Evolutionary conservation across 176 grass and related monocot genomes (phyloP).

Genomic region (Aegilops speltoides): DNA sequence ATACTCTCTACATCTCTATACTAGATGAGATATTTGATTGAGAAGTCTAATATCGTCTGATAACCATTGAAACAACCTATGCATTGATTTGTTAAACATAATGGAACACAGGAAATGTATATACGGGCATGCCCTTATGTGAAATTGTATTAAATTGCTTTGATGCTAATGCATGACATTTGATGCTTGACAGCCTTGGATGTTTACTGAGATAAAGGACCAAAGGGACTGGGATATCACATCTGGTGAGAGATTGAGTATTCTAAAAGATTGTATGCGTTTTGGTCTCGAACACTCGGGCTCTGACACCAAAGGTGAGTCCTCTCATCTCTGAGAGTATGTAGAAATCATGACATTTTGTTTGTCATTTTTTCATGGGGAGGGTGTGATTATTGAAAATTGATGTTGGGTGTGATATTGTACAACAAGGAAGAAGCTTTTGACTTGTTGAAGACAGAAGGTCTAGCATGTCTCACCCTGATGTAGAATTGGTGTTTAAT

Average conservation of each 20-base stretch:
- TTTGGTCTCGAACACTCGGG: conserved; percentile 90
- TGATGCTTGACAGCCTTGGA: conserved; percentile 67
- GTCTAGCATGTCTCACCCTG: too few species aligned
- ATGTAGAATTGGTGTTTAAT: too few species aligned
- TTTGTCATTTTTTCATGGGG: background rate
- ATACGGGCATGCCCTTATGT: background rate
- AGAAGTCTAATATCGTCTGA: background rate
- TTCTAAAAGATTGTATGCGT: conserved; percentile 79
- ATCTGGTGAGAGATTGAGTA: conserved; percentile 73
- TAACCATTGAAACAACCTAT: background rate
- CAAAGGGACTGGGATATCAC: conserved; percentile 89
- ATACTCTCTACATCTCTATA: background rate
- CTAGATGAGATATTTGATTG: background rate
- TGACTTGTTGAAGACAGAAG: too few species aligned
- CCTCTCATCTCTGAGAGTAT: background rate
- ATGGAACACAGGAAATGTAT: background rate
- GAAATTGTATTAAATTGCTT: conserved; percentile 10
- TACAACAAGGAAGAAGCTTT: too few species aligned
- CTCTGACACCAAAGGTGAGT: conserved; percentile 81
- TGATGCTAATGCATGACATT: conserved; percentile 16
- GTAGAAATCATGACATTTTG: background rate
- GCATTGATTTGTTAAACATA: background rate
- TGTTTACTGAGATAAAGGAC: conserved; percentile 99
- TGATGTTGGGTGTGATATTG: too few species aligned
- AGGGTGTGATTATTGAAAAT: too few species aligned